Evolutionary conservation across 331 rosid genomes (phyloP).

Genomic region (Pyrus hybrid): DNA sequence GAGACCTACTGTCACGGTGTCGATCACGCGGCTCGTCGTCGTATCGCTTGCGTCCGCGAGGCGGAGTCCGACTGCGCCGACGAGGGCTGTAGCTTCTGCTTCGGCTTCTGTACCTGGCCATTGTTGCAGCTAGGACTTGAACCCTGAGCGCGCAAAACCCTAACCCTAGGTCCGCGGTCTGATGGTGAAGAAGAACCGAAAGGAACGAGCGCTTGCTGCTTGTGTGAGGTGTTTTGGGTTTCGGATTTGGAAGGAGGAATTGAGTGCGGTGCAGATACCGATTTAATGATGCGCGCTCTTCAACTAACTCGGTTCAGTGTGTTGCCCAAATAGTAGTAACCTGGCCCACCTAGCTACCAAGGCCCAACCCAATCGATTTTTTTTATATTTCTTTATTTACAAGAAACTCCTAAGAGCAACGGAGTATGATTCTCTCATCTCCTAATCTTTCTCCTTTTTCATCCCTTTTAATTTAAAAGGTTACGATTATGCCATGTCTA

Average conservation of each 20-base stretch:
- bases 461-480: no score
- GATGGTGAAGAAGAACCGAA: background rate
- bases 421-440: no score
- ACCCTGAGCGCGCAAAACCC: background rate
- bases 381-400: background rate
- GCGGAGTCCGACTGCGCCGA: conserved; percentile 75
- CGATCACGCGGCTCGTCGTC: conserved; percentile 66
- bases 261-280: background rate
- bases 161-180: conserved; percentile 38
- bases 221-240: no score
- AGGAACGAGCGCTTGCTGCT: background rate
- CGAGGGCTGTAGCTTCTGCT: conserved; percentile 93
- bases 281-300: background rate
- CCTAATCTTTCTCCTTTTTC: no score
- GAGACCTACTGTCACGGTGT: conserved; percentile 45
- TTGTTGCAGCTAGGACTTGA: conserved; percentile 2
- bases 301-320: background rate
- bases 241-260: background rate
- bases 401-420: no score
- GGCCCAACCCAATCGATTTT: background rate
- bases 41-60: conserved; percentile 70
- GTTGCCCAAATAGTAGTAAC: background rate
- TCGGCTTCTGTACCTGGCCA: conserved; percentile 82
- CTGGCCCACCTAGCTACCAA: background rate
- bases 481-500: fast-evolving